A percentile compares a stretch with the other conserved stretches of the same genome.
Conservation (phyloP, 164 flowering plant genomes). For the Annona cherimola region DNA sequence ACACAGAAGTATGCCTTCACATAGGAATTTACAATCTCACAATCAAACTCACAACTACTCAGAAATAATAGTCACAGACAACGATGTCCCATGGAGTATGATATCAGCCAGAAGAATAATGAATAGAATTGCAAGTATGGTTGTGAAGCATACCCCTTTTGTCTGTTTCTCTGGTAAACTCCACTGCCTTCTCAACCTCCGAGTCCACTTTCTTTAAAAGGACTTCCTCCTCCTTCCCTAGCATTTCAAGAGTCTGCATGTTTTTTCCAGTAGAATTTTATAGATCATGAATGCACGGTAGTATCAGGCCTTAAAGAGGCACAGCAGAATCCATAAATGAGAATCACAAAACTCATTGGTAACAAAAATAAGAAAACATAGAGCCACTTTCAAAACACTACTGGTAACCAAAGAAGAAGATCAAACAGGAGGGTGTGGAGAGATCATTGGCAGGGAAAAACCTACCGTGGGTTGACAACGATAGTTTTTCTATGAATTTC, state of each 20-base stretch:
- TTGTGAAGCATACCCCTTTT: slow-evolving; percentile 27
- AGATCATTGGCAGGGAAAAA: too few relatives aligned
- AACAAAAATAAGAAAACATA: neutral
- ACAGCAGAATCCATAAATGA: neutral
- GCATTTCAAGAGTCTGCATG: slow-evolving; percentile 38
- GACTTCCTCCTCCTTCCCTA: slow-evolving; percentile 41
- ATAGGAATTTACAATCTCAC: too few relatives aligned
- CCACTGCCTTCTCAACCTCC: slow-evolving; percentile 40
- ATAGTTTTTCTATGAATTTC: too few relatives aligned
- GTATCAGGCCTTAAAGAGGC: neutral
- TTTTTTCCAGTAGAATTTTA: neutral
- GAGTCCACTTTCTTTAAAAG: slow-evolving; percentile 32
- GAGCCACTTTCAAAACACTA: slow-evolving; percentile 1
- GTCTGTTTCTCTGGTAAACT: slow-evolving; percentile 34
- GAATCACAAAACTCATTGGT: too few relatives aligned
- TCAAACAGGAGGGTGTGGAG: neutral
- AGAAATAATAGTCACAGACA: too few relatives aligned
- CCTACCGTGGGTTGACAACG: too few relatives aligned
- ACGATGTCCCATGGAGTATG: too few relatives aligned
- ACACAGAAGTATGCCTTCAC: too few relatives aligned
- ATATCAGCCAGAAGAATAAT: neutral
- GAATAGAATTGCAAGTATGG: neutral
- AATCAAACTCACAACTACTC: too few relatives aligned
- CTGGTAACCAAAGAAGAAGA: neutral
- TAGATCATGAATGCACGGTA: neutral